Evolutionary conservation across 805 yeast genomes (phyloP).

Genomic region (Zygoascus tannicola): DNA sequence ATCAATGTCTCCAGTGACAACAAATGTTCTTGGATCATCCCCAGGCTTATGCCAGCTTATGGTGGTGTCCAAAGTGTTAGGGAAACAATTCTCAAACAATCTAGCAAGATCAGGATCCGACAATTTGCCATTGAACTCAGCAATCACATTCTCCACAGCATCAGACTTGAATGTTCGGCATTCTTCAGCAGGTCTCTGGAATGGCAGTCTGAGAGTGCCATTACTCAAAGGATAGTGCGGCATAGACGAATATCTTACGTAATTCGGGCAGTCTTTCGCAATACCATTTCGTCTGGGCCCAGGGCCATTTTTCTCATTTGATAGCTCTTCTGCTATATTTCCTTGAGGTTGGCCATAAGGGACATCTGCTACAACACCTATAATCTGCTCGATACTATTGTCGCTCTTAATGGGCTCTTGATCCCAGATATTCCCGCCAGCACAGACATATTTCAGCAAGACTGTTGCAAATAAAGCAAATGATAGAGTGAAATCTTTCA

Average conservation of each 20-base stretch:
- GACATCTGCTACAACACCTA: background rate
- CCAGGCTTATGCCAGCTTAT: conserved; percentile 53
- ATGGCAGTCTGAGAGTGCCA: conserved; percentile 54
- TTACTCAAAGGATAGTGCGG: conserved; percentile 48
- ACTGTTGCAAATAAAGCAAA: too few relatives aligned
- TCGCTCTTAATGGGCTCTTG: background rate
- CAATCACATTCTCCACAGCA: conserved; percentile 52
- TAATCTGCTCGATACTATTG: background rate
- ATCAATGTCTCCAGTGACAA: conserved; percentile 87
- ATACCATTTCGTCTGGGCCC: background rate
- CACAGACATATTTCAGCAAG: too few relatives aligned
- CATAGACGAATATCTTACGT: conserved; percentile 47
- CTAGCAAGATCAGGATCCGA: conserved; percentile 60
- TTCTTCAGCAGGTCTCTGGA: conserved; percentile 59
- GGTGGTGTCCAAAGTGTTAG: conserved; percentile 84
- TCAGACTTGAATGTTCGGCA: conserved; percentile 67
- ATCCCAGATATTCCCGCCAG: too few relatives aligned
- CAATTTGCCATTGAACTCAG: conserved; percentile 41
- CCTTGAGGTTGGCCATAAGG: background rate
- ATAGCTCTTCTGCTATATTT: too few relatives aligned
- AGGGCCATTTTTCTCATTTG: background rate
- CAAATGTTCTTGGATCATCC: conserved; percentile 49
- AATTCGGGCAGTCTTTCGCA: conserved; percentile 43
- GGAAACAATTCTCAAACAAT: conserved; percentile 71
- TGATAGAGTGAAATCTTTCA: too few relatives aligned